Percentiles rank a stretch among this genome's conserved stretches.
Evolutionary conservation across 345 rosid genomes (phyloP).

Genomic region (Populus tremula): DNA sequence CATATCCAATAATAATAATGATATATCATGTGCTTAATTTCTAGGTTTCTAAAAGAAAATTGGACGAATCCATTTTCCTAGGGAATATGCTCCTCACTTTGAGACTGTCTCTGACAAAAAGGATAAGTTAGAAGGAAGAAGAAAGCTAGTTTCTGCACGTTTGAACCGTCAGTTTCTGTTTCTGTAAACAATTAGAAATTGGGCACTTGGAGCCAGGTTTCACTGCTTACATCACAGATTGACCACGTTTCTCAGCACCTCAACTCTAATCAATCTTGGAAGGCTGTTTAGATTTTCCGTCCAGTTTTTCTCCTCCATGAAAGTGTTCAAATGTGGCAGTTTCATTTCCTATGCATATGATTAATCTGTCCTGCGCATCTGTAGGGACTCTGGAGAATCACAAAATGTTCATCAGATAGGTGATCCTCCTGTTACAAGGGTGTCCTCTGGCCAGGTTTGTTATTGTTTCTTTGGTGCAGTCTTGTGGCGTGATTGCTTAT

Average conservation of each 20-base stretch:
- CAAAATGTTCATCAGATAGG: slow-evolving; percentile 27
- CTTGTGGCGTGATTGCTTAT: neutral
- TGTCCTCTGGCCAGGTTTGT: slow-evolving; percentile 68
- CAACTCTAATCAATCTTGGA: slow-evolving; percentile 16
- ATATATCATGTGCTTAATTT: neutral
- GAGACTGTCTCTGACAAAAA: slow-evolving; percentile 59
- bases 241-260: slow-evolving; percentile 13
- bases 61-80: slow-evolving; percentile 73
- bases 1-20: neutral
- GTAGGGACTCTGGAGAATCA: slow-evolving; percentile 35
- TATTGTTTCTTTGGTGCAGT: neutral
- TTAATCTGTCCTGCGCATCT: slow-evolving; percentile 10
- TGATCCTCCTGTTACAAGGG: slow-evolving; percentile 42
- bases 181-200: neutral
- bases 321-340: neutral
- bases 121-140: slow-evolving; percentile 75
- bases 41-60: slow-evolving; percentile 78
- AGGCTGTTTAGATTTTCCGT: neutral
- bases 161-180: slow-evolving; percentile 42
- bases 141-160: slow-evolving; percentile 65
- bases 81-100: slow-evolving; percentile 82
- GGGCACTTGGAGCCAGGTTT: slow-evolving; percentile 16
- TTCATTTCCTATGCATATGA: neutral
- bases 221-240: slow-evolving; percentile 22
- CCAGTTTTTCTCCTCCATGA: neutral